Evolutionary conservation across 2,329 filamentous ascomycete species (phyloP), one percentile per base, ranked within the genome.

Genomic region (Chaetomium sp.): DNA sequence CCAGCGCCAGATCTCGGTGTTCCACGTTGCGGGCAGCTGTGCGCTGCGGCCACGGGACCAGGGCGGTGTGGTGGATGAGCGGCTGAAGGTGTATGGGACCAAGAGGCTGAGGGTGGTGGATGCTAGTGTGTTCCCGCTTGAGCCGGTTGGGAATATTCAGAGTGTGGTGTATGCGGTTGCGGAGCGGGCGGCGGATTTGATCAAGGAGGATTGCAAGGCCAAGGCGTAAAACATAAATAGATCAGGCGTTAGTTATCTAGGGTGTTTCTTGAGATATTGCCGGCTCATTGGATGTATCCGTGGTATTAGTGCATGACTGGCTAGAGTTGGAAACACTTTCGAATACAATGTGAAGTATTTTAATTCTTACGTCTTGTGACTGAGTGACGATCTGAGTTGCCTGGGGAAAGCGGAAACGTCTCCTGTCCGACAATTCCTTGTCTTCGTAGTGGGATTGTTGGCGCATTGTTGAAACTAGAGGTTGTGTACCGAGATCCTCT

Each of bases 11-110:
- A 69, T 73, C 4, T 70, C 70, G 6, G 66, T 68, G 38, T 80
- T 75, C 61, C 79, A 82, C 63, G 72, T 76, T 0, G 67, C 71
- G 2, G 76, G 79, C 10, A 80, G 75, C n/a, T 72, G 73, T 54
- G 54, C 62, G 10, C 64, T 65, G 64, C 47, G 58, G 44, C 62
- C 61, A 9, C 37, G 47, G 14, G 60, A 54, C n/a, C 33, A 57
- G 14, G 61, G 60, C 5, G 61, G 62, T 7, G 62, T 63, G 10
- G 61, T 64, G 2, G 58, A 62, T 19, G 35, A 51, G 38, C 43
- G 54, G 9, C 43, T 64, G 37, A 45, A 53, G 10, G 61, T 64
- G 34, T 59, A 64, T n/a, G 62, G 62, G 3, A 56, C 54, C 3
- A 52, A 36, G 55, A 3, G 51, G 9, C 42, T 64, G 37, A 43